A percentile compares a stretch with the other conserved stretches of the same genome.
These are phyloP conservation scores for Solanum ahanhuiri DNA, from an alignment of 257 asterid genomes.

Conservation along the genomic window DNA sequence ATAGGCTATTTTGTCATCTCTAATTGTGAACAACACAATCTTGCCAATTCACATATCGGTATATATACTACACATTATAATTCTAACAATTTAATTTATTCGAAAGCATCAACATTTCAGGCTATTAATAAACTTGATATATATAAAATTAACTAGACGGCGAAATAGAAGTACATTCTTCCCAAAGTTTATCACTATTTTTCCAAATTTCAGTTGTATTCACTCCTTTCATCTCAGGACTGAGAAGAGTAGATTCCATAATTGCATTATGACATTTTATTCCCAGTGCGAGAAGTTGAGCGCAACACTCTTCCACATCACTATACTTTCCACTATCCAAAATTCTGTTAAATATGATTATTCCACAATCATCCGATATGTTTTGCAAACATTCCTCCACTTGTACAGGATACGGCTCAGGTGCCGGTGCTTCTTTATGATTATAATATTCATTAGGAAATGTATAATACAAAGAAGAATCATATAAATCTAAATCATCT, in stretches of 20 bases:
- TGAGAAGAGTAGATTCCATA: neutral
- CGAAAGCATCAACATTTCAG: accelerated
- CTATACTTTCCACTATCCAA: neutral
- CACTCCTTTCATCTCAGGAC: neutral
- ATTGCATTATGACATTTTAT: neutral
- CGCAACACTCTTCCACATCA: neutral
- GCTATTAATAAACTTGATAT: too few species aligned
- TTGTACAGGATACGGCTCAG: neutral
- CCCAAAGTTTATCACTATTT: neutral
- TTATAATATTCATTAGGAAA: neutral
- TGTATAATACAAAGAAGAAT: neutral
- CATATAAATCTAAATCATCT: too few species aligned
- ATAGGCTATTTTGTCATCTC: neutral
- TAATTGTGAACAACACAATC: neutral
- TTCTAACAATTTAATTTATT: neutral
- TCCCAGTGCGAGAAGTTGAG: neutral
- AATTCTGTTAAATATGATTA: neutral
- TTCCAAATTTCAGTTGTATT: neutral
- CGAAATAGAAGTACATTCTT: neutral
- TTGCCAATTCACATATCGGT: neutral
- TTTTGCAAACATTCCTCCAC: neutral
- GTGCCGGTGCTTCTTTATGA: neutral
- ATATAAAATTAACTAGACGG: neutral
- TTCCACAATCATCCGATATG: neutral
- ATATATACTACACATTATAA: neutral